Evolutionary conservation across 2,329 filamentous ascomycete genomes (phyloP).

Genomic region (Fusarium lyarnte): DNA sequence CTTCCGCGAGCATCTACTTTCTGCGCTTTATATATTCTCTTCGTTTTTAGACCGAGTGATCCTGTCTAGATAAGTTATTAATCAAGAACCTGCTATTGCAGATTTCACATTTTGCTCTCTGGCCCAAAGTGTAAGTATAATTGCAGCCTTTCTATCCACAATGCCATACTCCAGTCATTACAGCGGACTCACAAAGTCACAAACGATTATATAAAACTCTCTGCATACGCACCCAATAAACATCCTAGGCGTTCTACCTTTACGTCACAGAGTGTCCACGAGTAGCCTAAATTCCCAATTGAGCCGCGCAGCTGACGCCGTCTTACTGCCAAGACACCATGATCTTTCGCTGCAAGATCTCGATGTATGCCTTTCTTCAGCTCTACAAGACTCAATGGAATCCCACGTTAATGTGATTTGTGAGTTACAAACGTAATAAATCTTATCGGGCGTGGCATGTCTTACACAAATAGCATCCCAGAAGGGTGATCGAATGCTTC

Average conservation of each 20-base stretch:
- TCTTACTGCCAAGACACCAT: background rate
- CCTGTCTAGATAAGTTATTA: background rate
- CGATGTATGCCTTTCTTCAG: too few relatives aligned
- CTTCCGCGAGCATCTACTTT: rapidly evolving
- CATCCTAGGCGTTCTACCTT: background rate
- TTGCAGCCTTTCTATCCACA: too few relatives aligned
- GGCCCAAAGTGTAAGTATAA: too few relatives aligned
- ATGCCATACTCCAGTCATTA: too few relatives aligned
- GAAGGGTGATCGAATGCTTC: rapidly evolving
- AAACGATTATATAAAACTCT: background rate
- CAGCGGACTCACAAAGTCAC: background rate
- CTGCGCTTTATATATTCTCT: rapidly evolving
- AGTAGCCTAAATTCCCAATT: background rate
- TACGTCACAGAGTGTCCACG: rapidly evolving
- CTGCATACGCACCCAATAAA: background rate
- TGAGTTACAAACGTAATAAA: background rate
- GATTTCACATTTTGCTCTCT: too few relatives aligned
- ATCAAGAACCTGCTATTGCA: background rate
- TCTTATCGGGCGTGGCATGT: too few relatives aligned
- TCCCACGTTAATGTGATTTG: background rate
- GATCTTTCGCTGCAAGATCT: background rate
- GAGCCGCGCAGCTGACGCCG: background rate
- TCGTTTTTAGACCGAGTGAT: background rate
- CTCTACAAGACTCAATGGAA: rapidly evolving
- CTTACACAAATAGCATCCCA: background rate